Conservation (phyloP, 1,284 basidiomycete species). For the Porogramme epimiltina region DNA sequence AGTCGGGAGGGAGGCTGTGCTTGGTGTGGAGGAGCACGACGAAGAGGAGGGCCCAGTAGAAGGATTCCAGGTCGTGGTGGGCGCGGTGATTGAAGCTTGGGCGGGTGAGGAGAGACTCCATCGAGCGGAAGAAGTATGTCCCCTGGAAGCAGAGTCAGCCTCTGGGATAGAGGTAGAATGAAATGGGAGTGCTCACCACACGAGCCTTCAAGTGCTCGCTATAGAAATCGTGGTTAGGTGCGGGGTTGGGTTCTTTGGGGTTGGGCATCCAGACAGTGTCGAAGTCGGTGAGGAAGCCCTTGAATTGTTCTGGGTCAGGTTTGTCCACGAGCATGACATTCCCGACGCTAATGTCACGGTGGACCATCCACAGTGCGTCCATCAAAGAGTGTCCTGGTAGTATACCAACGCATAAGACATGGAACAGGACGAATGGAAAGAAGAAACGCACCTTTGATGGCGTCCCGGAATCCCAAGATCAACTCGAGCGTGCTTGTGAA, state of each 20-base stretch:
- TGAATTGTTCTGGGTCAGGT: neutral
- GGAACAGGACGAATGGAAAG: neutral
- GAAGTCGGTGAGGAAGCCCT: slow-evolving; percentile 18
- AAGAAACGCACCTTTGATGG: slow-evolving; percentile 13
- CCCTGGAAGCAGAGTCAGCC: neutral
- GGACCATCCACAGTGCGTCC: neutral
- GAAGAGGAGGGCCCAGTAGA: slow-evolving; percentile 21
- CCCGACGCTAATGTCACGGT: slow-evolving; percentile 19
- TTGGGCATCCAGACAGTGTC: slow-evolving; percentile 12
- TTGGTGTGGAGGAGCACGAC: slow-evolving; percentile 14
- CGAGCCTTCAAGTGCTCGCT: neutral
- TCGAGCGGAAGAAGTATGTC: neutral
- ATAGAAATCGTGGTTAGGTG: neutral
- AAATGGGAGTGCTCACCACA: too few relatives aligned
- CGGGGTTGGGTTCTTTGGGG: neutral
- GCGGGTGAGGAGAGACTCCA: neutral
- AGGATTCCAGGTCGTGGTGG: slow-evolving; percentile 20
- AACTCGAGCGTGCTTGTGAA: slow-evolving; percentile 13
- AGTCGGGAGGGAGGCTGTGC: neutral
- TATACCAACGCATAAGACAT: too few relatives aligned
- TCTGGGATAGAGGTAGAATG: neutral
- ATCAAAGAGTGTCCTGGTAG: too few relatives aligned
- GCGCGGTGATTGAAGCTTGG: slow-evolving; percentile 3
- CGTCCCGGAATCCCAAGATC: slow-evolving; percentile 14
- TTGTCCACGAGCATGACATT: slow-evolving; percentile 16